These are phyloP conservation scores for Daldinia loculata DNA, from an alignment of 495 filamentous ascomycete genomes.

Conservation along the genomic window DNA sequence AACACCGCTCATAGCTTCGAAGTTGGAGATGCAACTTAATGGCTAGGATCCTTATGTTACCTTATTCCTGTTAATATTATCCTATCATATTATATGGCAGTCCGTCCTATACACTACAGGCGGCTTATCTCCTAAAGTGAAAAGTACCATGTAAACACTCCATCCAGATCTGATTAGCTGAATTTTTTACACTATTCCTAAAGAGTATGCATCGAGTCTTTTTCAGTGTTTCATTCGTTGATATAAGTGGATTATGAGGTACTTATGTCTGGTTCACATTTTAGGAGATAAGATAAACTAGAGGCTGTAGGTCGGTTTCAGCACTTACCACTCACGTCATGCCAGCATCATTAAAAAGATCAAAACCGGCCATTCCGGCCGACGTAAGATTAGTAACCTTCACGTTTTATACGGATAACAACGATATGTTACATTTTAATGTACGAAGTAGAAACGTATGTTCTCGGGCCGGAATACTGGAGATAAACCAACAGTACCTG, in stretches of 20 bases:
- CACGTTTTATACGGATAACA: slow-evolving; percentile 21
- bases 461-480: slow-evolving; percentile 21
- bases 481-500: not conserved
- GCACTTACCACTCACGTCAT: slow-evolving; percentile 33
- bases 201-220: not conserved
- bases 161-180: not conserved
- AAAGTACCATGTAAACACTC: not conserved
- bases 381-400: slow-evolving; percentile 30
- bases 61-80: slow-evolving; percentile 18
- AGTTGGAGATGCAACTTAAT: slow-evolving; percentile 9
- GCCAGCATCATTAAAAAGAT: slow-evolving; percentile 22
- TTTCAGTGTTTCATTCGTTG: not conserved
- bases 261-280: not conserved
- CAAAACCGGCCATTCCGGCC: slow-evolving; percentile 21
- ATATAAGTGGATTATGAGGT: not conserved
- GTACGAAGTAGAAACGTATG: slow-evolving; percentile 23
- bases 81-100: slow-evolving; percentile 25
- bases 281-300: slow-evolving; percentile 19
- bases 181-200: not conserved
- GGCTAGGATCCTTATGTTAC: slow-evolving; percentile 5
- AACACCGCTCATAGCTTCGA: slow-evolving; percentile 8
- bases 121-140: not conserved
- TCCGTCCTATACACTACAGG: not conserved
- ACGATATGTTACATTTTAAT: slow-evolving; percentile 20
- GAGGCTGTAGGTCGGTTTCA: slow-evolving; percentile 3